These are phyloP conservation scores for Botryotinia convoluta DNA, from an alignment of 2,329 filamentous ascomycete genomes.

Conservation along the genomic window DNA sequence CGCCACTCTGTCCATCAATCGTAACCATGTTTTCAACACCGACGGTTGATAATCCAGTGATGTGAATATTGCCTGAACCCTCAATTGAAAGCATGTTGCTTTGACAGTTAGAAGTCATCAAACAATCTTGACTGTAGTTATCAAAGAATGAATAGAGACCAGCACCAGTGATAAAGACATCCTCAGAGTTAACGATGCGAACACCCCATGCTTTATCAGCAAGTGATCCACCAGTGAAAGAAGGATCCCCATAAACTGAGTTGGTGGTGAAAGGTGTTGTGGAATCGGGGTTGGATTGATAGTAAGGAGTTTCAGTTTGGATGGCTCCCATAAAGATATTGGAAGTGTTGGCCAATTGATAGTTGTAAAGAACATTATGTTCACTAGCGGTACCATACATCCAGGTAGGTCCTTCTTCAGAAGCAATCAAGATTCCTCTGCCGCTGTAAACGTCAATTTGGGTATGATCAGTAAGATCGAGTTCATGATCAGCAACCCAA, in stretches of 20 bases:
- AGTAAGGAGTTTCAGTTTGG: constrained; percentile 88
- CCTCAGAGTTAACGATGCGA: constrained; percentile 63
- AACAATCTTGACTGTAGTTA: constrained; percentile 72
- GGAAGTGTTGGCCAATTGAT: constrained; percentile 74
- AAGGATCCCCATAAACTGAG: constrained; percentile 60
- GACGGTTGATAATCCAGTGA: constrained; percentile 73
- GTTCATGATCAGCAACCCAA: constrained; percentile 88
- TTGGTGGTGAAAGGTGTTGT: constrained; percentile 62
- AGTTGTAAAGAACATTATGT: constrained; percentile 73
- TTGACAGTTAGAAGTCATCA: constrained; percentile 68
- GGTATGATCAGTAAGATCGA: constrained; percentile 70
- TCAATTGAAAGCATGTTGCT: constrained; percentile 74
- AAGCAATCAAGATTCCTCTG: constrained; percentile 69
- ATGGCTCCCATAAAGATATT: constrained; percentile 81
- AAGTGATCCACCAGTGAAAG: constrained; percentile 52
- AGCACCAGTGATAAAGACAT: constrained; percentile 68
- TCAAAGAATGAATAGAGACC: constrained; percentile 83
- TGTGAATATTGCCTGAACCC: constrained; percentile 54
- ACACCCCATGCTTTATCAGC: constrained; percentile 73
- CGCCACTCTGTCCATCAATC: constrained; percentile 53
- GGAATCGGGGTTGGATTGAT: constrained; percentile 78
- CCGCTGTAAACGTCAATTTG: constrained; percentile 88
- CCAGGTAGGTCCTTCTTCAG: constrained; percentile 71
- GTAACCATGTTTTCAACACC: constrained; percentile 72
- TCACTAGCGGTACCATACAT: constrained; percentile 73